A percentile compares a stretch with the other conserved stretches of the same genome.
phyloP scores from a whole-genome alignment of 2,329 filamentous ascomycete genomes.

The Penicillium sp. region DNA sequence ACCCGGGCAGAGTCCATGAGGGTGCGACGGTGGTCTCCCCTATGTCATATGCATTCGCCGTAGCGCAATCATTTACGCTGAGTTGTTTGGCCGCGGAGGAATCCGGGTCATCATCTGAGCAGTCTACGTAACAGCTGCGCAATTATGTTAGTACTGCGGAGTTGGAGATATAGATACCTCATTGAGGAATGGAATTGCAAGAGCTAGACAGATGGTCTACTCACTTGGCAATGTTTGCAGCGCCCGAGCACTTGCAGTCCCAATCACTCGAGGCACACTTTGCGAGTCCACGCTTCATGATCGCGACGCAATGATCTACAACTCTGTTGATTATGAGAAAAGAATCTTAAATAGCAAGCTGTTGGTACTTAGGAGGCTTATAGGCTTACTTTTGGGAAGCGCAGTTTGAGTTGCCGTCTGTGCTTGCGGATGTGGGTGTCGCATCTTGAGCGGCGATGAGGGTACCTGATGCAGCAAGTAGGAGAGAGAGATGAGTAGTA shows the following conservation, averaged over 20 bases:
- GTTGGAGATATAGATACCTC: no score
- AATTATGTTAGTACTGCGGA: neutral
- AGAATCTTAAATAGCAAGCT: no score
- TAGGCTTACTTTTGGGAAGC: conserved; percentile 15
- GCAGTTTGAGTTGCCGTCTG: conserved; percentile 9
- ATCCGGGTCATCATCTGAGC: conserved; percentile 16
- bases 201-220: neutral
- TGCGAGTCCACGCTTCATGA: conserved; percentile 14
- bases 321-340: conserved; percentile 14
- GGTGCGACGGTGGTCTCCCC: conserved; percentile 16
- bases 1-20: conserved; percentile 16
- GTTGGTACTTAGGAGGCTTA: neutral
- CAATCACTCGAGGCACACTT: conserved; percentile 17
- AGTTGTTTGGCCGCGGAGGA: conserved; percentile 14
- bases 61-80: conserved; percentile 20
- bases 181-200: neutral
- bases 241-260: conserved; percentile 25
- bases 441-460: conserved; percentile 12
- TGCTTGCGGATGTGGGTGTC: neutral
- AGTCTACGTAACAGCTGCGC: conserved; percentile 23
- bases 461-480: conserved; percentile 7
- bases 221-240: conserved; percentile 25
- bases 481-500: neutral
- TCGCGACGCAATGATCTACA: conserved; percentile 18
- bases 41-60: conserved; percentile 23